Conservation (phyloP, 2,329 filamentous ascomycete species). For the Xylaria hypoxylon region DNA sequence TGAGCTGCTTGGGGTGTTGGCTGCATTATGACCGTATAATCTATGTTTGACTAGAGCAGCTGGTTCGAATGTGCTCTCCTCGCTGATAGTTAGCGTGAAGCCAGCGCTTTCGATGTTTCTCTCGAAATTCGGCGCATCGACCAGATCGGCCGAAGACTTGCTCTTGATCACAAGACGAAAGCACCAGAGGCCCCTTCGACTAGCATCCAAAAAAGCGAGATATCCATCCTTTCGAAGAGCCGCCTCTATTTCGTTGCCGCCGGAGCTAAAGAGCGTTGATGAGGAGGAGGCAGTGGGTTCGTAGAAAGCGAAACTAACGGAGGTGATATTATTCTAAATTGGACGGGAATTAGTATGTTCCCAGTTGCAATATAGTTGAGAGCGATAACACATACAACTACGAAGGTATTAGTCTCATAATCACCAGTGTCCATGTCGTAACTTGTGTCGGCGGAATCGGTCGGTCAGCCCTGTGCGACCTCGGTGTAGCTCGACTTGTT, state of each 20-base stretch:
- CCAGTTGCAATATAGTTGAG: constrained; percentile 28
- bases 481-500: constrained; percentile 34
- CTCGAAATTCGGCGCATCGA: constrained; percentile 51
- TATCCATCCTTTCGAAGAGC: constrained; percentile 64
- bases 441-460: constrained; percentile 47
- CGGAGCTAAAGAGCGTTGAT: constrained; percentile 58
- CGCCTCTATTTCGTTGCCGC: constrained; percentile 64
- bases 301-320: constrained; percentile 67
- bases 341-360: constrained; percentile 16
- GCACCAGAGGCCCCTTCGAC: constrained; percentile 65
- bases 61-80: constrained; percentile 65
- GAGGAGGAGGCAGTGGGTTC: constrained; percentile 58
- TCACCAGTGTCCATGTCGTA: constrained; percentile 72
- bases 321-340: constrained; percentile 66
- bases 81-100: constrained; percentile 57
- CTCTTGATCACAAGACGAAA: constrained; percentile 63
- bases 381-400: constrained; percentile 61
- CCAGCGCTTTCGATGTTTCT: constrained; percentile 58
- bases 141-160: constrained; percentile 45
- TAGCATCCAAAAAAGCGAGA: constrained; percentile 64
- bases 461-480: constrained; percentile 36
- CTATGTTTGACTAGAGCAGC: constrained; percentile 60
- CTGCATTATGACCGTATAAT: constrained; percentile 53
- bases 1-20: constrained; percentile 61
- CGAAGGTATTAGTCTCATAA: constrained; percentile 71